These are phyloP conservation scores for Colletotrichum theobromicola DNA, from an alignment of 2,329 filamentous ascomycete species.

Conservation along the genomic window DNA sequence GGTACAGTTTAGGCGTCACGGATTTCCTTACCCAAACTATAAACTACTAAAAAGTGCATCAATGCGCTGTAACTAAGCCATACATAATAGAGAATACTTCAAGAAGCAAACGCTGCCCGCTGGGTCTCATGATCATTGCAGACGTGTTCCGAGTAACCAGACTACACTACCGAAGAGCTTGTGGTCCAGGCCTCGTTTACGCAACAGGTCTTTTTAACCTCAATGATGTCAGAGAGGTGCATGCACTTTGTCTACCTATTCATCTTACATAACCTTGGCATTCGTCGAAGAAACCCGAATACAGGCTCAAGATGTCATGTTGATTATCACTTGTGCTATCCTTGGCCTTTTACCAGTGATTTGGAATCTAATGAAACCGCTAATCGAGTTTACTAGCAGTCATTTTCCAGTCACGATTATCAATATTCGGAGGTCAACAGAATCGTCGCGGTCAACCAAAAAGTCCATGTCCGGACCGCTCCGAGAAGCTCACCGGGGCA, in stretches of 20 bases:
- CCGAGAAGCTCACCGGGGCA: neutral
- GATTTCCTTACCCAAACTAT: neutral
- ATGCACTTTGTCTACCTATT: too few species aligned
- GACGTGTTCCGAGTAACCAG: too few species aligned
- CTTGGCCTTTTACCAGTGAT: neutral
- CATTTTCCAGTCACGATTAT: rapidly evolving
- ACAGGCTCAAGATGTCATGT: too few species aligned
- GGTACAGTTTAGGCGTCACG: neutral
- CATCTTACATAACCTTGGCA: too few species aligned
- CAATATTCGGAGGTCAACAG: rapidly evolving
- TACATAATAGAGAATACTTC: neutral
- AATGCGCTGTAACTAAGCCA: neutral
- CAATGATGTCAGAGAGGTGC: too few species aligned
- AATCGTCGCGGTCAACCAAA: neutral
- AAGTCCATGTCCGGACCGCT: neutral
- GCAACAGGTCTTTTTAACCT: too few species aligned
- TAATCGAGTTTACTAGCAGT: neutral
- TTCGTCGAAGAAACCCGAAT: too few species aligned
- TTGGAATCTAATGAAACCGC: neutral
- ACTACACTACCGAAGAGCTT: too few species aligned
- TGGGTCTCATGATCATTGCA: rapidly evolving
- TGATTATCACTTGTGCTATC: too few species aligned
- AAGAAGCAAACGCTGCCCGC: rapidly evolving
- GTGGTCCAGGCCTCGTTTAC: too few species aligned
- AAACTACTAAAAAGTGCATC: neutral